A percentile compares a stretch with the other conserved stretches of the same genome.
phyloP scores from a whole-genome alignment of 2,329 filamentous ascomycete genomes.

The Fusarium verrucosum region DNA sequence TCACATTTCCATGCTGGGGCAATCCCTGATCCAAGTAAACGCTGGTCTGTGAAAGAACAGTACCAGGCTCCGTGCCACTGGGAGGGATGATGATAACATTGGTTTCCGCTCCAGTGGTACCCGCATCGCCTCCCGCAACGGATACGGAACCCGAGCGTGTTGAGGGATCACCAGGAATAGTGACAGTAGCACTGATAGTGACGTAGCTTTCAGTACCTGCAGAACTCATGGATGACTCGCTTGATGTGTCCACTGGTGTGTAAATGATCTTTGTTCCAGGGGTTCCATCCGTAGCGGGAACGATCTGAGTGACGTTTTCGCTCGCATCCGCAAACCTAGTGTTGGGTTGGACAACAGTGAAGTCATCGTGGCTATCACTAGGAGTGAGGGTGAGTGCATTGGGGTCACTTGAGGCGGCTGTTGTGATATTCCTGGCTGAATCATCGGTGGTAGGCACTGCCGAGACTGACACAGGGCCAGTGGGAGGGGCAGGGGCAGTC shows the following conservation, averaged over 20 bases:
- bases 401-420: slow-evolving; percentile 8
- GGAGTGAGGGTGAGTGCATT: slow-evolving; percentile 25
- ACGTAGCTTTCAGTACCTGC: slow-evolving; percentile 14
- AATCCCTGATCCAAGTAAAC: slow-evolving; percentile 30
- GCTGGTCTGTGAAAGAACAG: slow-evolving; percentile 28
- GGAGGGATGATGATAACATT: slow-evolving; percentile 34
- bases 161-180: slow-evolving; percentile 30
- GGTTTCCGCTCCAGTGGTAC: slow-evolving; percentile 25
- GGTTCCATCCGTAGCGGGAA: slow-evolving; percentile 16
- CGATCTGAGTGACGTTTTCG: slow-evolving; percentile 25
- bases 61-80: slow-evolving; percentile 34
- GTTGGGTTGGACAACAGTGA: slow-evolving; percentile 28
- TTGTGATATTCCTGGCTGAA: not conserved
- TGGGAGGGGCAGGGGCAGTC: slow-evolving; percentile 5
- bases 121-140: not conserved
- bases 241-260: slow-evolving; percentile 17
- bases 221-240: not conserved
- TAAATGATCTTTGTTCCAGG: slow-evolving; percentile 27
- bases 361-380: slow-evolving; percentile 20
- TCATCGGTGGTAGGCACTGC: slow-evolving; percentile 9
- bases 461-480: slow-evolving; percentile 6
- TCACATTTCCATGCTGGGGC: slow-evolving; percentile 28
- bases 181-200: slow-evolving; percentile 22
- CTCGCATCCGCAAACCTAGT: slow-evolving; percentile 26
- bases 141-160: slow-evolving; percentile 9